These are phyloP conservation scores for Marsdenia floribunda DNA, from an alignment of 257 asterid genomes.

Conservation along the genomic window DNA sequence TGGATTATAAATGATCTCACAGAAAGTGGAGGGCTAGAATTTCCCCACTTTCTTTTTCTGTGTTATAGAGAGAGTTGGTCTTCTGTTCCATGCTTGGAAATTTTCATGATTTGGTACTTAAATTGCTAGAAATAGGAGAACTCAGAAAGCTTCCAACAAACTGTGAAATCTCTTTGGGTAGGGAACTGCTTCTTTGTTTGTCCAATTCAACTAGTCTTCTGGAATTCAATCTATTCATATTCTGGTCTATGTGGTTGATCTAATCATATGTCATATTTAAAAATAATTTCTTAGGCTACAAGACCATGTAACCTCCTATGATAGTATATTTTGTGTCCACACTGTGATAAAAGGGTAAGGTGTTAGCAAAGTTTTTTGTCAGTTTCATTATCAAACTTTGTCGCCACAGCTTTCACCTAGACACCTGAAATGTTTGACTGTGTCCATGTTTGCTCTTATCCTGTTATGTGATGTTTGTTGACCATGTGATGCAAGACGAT, in stretches of 20 bases:
- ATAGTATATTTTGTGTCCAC: neutral
- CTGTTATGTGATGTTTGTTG: neutral
- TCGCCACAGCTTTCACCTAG: neutral
- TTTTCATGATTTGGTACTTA: neutral
- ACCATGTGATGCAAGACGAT: neutral
- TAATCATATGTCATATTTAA: neutral
- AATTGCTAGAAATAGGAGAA: neutral
- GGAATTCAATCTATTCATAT: neutral
- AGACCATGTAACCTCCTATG: neutral
- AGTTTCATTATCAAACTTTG: neutral
- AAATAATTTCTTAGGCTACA: neutral
- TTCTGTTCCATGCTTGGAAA: neutral
- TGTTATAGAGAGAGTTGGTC: neutral
- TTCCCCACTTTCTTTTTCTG: neutral
- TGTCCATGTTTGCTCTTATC: neutral
- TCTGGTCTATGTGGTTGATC: neutral
- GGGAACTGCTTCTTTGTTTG: neutral
- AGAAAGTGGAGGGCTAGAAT: neutral
- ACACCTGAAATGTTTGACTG: neutral
- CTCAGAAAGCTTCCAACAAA: neutral
- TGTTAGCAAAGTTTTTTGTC: neutral
- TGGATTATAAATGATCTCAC: neutral
- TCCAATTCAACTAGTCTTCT: neutral
- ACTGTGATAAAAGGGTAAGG: neutral
- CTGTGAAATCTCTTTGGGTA: neutral